A percentile compares a stretch with the other conserved stretches of the same genome.
Conservation (phyloP, 73 alveolate species). For the Paramecium primaurelia region DNA sequence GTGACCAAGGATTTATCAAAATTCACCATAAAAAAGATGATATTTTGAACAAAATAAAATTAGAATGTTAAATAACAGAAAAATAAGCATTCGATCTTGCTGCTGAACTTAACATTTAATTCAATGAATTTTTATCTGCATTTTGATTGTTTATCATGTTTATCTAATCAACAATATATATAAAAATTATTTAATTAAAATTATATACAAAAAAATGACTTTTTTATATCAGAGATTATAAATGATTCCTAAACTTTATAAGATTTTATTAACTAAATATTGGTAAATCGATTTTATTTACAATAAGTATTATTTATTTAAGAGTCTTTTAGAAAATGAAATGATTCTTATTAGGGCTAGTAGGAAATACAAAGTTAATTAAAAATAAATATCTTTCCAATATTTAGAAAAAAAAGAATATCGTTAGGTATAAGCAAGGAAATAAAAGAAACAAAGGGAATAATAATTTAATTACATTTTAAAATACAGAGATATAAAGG, state of each 20-base stretch:
- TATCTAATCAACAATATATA: background rate
- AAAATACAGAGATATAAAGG: background rate
- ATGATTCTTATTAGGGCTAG: background rate
- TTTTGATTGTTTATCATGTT: background rate
- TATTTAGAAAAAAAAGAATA: no score
- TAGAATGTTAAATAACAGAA: constrained; percentile 27
- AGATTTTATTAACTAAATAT: background rate
- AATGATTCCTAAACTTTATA: background rate
- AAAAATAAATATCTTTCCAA: no score
- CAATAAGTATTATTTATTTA: no score
- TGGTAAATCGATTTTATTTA: background rate
- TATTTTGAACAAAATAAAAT: background rate
- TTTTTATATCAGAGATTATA: background rate
- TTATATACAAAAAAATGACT: background rate
- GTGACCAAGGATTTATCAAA: background rate
- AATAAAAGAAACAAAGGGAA: no score
- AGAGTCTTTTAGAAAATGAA: background rate
- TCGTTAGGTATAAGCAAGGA: no score
- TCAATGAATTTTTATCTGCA: constrained; percentile 17
- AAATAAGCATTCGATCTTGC: constrained; percentile 18
- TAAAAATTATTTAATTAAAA: background rate
- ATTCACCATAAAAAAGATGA: background rate
- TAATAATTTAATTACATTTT: no score
- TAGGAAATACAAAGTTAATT: no score
- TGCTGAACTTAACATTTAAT: background rate